Evolutionary conservation across 1,284 basidiomycete species (phyloP).

Genomic region (Pseudozyma sp.): DNA sequence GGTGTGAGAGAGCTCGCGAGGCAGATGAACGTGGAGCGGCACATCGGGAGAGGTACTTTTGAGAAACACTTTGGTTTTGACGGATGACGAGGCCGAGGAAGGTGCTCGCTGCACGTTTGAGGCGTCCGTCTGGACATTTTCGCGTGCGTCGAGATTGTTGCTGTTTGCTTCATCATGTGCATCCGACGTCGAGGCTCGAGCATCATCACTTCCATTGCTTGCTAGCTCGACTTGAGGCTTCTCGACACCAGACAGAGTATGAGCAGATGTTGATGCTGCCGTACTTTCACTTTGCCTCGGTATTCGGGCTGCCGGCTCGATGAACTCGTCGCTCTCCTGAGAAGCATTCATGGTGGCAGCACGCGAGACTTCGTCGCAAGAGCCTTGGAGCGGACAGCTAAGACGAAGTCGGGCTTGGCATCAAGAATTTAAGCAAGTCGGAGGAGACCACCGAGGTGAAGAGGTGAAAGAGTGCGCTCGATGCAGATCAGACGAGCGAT

Average conservation of each 20-base stretch:
- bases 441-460: too few relatives aligned
- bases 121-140: background rate
- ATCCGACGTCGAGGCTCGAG: background rate
- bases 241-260: background rate
- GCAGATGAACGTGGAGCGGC: slow-evolving; percentile 26
- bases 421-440: too few relatives aligned
- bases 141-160: background rate
- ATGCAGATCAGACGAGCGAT: too few relatives aligned
- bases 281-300: background rate
- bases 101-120: background rate
- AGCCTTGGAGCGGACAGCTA: background rate
- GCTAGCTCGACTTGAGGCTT: slow-evolving; percentile 2
- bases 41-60: slow-evolving; percentile 23
- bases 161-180: background rate
- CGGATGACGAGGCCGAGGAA: background rate
- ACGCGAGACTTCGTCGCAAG: background rate
- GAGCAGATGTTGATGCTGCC: slow-evolving; percentile 11
- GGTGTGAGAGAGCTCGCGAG: slow-evolving; percentile 11
- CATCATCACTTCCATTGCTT: background rate
- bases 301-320: slow-evolving; percentile 4
- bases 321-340: slow-evolving; percentile 11
- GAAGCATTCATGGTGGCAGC: slow-evolving; percentile 6
- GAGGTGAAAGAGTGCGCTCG: too few relatives aligned
- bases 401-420: background rate
- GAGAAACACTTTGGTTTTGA: slow-evolving; percentile 26